Conservation (phyloP, 2,329 filamentous ascomycete species). For the Diplocarpon mali region DNA sequence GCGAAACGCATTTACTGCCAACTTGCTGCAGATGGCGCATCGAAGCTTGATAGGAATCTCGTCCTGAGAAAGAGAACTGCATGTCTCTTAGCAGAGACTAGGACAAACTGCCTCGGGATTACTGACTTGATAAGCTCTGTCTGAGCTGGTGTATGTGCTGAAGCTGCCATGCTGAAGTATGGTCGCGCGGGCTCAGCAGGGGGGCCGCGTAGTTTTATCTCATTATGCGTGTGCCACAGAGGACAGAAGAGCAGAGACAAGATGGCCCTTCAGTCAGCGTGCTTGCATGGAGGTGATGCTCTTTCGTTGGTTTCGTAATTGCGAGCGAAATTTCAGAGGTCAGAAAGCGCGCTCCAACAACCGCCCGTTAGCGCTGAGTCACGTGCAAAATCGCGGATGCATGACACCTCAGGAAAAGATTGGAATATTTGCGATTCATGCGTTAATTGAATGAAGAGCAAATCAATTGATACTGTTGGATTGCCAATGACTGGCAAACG, state of each 20-base stretch:
- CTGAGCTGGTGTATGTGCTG: slow-evolving; percentile 23
- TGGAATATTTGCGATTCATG: too few species aligned
- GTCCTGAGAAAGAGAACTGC: slow-evolving; percentile 36
- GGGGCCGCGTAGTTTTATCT: slow-evolving; percentile 3
- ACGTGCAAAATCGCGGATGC: too few species aligned
- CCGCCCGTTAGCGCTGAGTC: too few species aligned
- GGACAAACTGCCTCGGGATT: not conserved
- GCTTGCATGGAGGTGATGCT: not conserved
- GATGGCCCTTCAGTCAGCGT: not conserved
- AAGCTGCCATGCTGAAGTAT: slow-evolving; percentile 21
- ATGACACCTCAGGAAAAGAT: too few species aligned
- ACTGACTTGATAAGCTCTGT: slow-evolving; percentile 27
- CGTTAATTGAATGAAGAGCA: too few species aligned
- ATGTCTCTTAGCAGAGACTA: slow-evolving; percentile 7
- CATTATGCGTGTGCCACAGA: slow-evolving; percentile 1
- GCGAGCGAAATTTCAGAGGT: not conserved
- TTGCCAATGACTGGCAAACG: too few species aligned
- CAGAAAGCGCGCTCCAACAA: too few species aligned
- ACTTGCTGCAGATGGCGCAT: slow-evolving; percentile 85
- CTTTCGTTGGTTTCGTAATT: not conserved
- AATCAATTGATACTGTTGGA: too few species aligned
- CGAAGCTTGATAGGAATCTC: slow-evolving; percentile 93
- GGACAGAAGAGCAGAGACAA: not conserved
- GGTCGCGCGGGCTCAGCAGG: not conserved
- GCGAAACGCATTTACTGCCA: slow-evolving; percentile 83